phyloP scores from a whole-genome alignment of 2,329 filamentous ascomycete species.

The Zymoseptoria brevis region DNA sequence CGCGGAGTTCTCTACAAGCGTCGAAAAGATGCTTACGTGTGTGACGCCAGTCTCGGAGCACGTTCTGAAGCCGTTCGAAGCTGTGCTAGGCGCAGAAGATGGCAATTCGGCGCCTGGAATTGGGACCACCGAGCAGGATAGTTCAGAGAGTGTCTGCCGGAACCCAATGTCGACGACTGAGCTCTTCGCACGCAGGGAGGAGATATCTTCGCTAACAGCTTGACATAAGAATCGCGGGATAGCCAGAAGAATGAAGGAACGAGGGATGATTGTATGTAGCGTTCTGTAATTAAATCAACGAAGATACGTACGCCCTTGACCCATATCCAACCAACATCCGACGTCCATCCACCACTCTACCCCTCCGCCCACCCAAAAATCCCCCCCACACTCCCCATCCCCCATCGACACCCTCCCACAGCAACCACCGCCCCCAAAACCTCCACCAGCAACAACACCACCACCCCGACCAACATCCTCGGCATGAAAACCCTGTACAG shows the following conservation, averaged over 20 bases:
- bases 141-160: not conserved
- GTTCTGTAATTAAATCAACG: not conserved
- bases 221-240: not conserved
- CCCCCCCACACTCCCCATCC: slow-evolving; percentile 69
- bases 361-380: slow-evolving; percentile 68
- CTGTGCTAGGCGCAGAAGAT: not conserved
- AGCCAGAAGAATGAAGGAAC: not conserved
- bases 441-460: slow-evolving; percentile 68
- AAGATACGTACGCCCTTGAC: not conserved
- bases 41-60: not conserved
- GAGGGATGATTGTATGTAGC: not conserved
- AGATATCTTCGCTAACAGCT: not conserved
- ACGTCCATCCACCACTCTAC: not conserved
- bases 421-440: slow-evolving; percentile 62
- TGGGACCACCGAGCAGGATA: not conserved
- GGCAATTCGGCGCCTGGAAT: too few relatives aligned
- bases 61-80: not conserved
- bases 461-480: slow-evolving; percentile 74
- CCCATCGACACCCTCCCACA: slow-evolving; percentile 67
- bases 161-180: not conserved
- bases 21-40: not conserved
- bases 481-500: slow-evolving; percentile 90
- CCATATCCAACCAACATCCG: too few relatives aligned
- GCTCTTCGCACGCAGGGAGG: not conserved
- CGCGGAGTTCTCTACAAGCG: not conserved